Evolutionary conservation across 2,329 filamentous ascomycete genomes (phyloP).

Genomic region (Pestalotiopsis sp.): DNA sequence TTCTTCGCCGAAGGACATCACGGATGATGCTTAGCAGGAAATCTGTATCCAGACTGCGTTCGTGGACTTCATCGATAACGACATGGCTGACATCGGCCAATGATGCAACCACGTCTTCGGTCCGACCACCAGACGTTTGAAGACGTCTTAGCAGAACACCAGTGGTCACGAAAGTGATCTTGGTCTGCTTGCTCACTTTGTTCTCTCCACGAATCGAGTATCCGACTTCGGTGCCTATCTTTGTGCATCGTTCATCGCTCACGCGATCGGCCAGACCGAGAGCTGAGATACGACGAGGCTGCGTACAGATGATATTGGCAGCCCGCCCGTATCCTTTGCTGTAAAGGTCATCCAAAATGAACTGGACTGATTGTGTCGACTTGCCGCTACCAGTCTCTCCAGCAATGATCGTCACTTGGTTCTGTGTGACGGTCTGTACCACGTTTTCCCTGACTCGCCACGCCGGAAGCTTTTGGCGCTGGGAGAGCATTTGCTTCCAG

Average conservation of each 20-base stretch:
- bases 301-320: slow-evolving; percentile 92
- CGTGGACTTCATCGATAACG: slow-evolving; percentile 95
- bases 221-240: slow-evolving; percentile 84
- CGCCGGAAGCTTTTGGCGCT: slow-evolving; percentile 77
- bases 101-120: slow-evolving; percentile 79
- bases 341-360: slow-evolving; percentile 90
- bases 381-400: slow-evolving; percentile 97
- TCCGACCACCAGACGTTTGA: slow-evolving; percentile 83
- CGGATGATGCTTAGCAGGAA: slow-evolving; percentile 87
- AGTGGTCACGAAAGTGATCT: slow-evolving; percentile 94
- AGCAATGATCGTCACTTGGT: slow-evolving; percentile 94
- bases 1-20: slow-evolving; percentile 74
- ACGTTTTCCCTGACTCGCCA: slow-evolving; percentile 83
- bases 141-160: slow-evolving; percentile 87
- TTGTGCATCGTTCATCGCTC: slow-evolving; percentile 83
- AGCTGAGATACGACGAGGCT: slow-evolving; percentile 91
- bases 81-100: slow-evolving; percentile 91
- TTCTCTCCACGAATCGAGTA: slow-evolving; percentile 92
- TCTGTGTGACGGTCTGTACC: slow-evolving; percentile 70
- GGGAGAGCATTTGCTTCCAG: slow-evolving; percentile 74
- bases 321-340: slow-evolving; percentile 71
- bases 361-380: slow-evolving; percentile 95
- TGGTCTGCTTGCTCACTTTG: slow-evolving; percentile 72
- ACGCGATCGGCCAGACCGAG: slow-evolving; percentile 93
- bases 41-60: slow-evolving; percentile 91